Evolutionary conservation across 1,284 basidiomycete species (phyloP), one percentile per base, ranked within the genome.

Genomic region (Marasmius fiardii): DNA sequence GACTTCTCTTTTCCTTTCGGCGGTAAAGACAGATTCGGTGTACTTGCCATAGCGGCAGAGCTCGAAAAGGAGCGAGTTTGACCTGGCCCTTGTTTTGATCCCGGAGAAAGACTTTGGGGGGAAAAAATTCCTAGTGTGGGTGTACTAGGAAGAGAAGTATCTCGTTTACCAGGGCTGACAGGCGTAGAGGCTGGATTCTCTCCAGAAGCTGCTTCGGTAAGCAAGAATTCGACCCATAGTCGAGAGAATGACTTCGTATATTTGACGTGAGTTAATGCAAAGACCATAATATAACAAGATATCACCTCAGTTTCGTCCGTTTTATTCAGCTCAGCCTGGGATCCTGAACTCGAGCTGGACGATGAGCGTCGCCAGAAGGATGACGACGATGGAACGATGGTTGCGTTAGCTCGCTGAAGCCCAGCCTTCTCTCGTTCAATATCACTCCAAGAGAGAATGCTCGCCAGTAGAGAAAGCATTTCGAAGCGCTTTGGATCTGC

Each of bases 401-500:
- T 64, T 8, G 71, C 65, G 57, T 72, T 74, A 8, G 73, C 71
- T 12, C 89, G 80, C 69, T 92, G 92, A 49, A 98, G 71, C 0
- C 96, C 96, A 0, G 95, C 96, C 59, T 86, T 90, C 69, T 95
- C 93, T 33, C 93, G 84, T 72, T 99, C 95, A 39, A 80, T 75
- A 58, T 98, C 95, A 47, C 81, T 80, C 96, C 97, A 99, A 3
- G 83, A 85, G 12, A 99, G 79, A 50, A 99, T 89, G 4, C 92
- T 92, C 1, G 92, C 82, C 4, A 99, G 82, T 0, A 99, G 78
- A 1, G 83, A 80, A 11, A 99, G 82, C 88, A 99, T 98, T 74
- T 99, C 97, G 70, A 96, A 99, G 5, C 96, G 85, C 70, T 99
- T 99, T 21, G 88, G 77, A 70, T 99, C 96, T 21, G 86, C 90